Percentiles rank a stretch among this genome's conserved stretches.
These are phyloP conservation scores for Solanum etuberosum DNA, from an alignment of 257 asterid species.

Conservation along the genomic window DNA sequence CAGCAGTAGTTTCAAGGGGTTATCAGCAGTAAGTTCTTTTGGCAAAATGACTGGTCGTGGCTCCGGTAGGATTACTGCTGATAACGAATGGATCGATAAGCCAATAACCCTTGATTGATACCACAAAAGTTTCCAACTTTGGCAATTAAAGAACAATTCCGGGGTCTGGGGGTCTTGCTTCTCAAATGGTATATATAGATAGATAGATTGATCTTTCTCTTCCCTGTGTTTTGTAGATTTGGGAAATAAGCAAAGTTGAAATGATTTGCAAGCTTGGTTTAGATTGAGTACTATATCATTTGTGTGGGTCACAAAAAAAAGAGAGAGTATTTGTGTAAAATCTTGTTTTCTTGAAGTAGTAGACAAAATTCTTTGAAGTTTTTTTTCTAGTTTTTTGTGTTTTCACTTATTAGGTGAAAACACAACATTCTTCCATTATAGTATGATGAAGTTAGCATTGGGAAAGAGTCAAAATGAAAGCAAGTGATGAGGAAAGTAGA, in stretches of 20 bases:
- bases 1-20: constrained; percentile 85
- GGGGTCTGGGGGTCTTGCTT: neutral
- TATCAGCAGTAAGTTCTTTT: constrained; percentile 66
- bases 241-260: constrained; percentile 41
- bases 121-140: neutral
- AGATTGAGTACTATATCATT: constrained; percentile 23
- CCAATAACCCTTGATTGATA: constrained; percentile 38
- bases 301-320: constrained; percentile 2
- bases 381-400: neutral
- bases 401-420: neutral
- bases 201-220: neutral
- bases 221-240: constrained; percentile 8
- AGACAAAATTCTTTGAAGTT: constrained; percentile 21
- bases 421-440: constrained; percentile 13
- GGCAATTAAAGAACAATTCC: constrained; percentile 2
- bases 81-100: constrained; percentile 57
- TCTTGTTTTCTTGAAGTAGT: constrained; percentile 14
- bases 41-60: constrained; percentile 72
- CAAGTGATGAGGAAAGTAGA: neutral
- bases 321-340: constrained; percentile 3
- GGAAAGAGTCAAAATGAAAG: neutral
- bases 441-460: neutral
- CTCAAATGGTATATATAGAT: constrained; percentile 14
- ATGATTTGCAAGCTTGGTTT: constrained; percentile 30
- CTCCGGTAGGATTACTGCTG: constrained; percentile 53